These are phyloP conservation scores for Umbelopsis sp. DNA, from an alignment of 192 early-diverging fungal genomes.

Conservation along the genomic window DNA sequence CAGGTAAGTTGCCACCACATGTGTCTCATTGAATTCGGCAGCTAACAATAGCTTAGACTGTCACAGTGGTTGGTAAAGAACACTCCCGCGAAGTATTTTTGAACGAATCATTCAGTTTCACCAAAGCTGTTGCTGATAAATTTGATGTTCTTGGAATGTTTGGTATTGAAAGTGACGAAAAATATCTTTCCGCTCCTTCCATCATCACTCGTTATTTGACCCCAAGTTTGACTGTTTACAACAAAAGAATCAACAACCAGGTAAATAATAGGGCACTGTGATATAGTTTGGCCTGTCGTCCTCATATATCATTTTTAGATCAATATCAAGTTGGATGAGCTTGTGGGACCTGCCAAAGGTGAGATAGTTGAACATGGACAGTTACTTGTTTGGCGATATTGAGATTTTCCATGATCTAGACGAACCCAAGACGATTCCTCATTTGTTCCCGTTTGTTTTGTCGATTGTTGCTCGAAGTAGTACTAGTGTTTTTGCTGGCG, in stretches of 20 bases:
- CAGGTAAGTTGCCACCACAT: neutral
- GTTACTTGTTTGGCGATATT: neutral
- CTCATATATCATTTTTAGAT: neutral
- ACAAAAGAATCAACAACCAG: constrained; percentile 1
- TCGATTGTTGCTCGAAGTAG: neutral
- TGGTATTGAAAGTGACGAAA: neutral
- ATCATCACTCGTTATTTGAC: constrained; percentile 9
- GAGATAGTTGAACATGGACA: neutral
- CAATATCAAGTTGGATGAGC: neutral
- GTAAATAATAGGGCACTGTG: neutral
- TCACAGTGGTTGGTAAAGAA: constrained; percentile 9
- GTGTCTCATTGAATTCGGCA: too few relatives aligned
- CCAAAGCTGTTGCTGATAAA: neutral
- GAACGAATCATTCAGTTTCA: neutral
- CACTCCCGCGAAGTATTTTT: constrained; percentile 8
- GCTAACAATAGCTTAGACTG: neutral
- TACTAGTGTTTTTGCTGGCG: constrained; percentile 15
- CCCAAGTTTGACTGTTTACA: constrained; percentile 5
- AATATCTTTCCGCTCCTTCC: neutral
- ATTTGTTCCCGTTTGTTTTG: constrained; percentile 2
- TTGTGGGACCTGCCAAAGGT: neutral
- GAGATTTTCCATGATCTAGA: neutral
- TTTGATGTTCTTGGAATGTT: constrained; percentile 16
- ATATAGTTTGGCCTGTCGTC: neutral
- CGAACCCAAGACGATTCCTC: constrained; percentile 7